phyloP scores from a whole-genome alignment of 2,329 filamentous ascomycete species.

The Talaromyces sp. region DNA sequence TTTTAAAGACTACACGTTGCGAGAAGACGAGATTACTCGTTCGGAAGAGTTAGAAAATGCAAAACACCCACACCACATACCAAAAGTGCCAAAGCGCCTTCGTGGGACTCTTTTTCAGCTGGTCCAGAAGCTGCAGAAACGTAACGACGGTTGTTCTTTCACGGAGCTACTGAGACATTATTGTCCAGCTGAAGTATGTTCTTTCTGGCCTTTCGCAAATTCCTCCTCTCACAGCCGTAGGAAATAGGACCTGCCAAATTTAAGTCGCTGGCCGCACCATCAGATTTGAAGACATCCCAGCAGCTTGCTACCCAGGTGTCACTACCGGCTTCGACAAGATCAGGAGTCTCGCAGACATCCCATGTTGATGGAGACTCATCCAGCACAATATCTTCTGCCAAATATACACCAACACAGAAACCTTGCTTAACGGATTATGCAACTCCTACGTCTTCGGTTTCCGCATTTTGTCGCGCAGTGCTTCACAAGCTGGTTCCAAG shows the following conservation, averaged over 20 bases:
- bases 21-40: constrained; percentile 70
- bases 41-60: constrained; percentile 5
- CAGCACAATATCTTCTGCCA: constrained; percentile 3
- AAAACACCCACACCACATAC: constrained; percentile 7
- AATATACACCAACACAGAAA: constrained; percentile 14
- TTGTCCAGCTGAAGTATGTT: constrained; percentile 56
- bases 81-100: constrained; percentile 46
- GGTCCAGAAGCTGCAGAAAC: constrained; percentile 61
- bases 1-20: constrained; percentile 77
- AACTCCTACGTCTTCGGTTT: constrained; percentile 63
- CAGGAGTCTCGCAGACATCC: background rate
- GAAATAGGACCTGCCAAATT: constrained; percentile 5
- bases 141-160: constrained; percentile 74
- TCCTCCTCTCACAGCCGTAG: constrained; percentile 6
- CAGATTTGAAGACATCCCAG: background rate
- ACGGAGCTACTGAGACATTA: constrained; percentile 72
- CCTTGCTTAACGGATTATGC: constrained; percentile 60
- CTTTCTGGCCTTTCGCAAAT: background rate
- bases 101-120: constrained; percentile 57
- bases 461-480: constrained; percentile 78
- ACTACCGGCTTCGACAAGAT: constrained; percentile 12
- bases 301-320: constrained; percentile 3
- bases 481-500: constrained; percentile 67
- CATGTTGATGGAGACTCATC: background rate
- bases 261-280: background rate